Evolutionary conservation across 257 asterid species (phyloP).

Genomic region (Ehretia macrophylla): DNA sequence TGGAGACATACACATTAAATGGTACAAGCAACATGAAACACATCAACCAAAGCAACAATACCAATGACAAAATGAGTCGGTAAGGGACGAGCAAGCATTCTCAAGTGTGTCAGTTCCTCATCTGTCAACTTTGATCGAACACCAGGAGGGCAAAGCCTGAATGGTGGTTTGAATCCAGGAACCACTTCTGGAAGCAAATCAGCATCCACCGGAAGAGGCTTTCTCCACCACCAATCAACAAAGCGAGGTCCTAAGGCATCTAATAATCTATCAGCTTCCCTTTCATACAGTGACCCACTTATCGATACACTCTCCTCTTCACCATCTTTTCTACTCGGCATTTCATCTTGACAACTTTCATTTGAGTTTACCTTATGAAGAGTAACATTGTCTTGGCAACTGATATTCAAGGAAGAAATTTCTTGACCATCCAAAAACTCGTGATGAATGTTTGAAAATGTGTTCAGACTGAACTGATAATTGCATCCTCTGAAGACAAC

Average conservation of each 20-base stretch:
- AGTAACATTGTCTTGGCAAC: constrained; percentile 9
- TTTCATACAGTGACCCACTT: constrained; percentile 54
- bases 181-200: constrained; percentile 79
- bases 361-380: constrained; percentile 24
- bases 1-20: not conserved
- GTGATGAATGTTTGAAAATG: constrained; percentile 13
- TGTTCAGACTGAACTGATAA: constrained; percentile 23
- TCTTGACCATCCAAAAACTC: constrained; percentile 19
- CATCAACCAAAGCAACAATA: constrained; percentile 22
- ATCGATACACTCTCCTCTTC: constrained; percentile 28
- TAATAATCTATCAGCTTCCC: constrained; percentile 82
- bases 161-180: constrained; percentile 68
- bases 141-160: constrained; percentile 70
- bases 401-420: constrained; percentile 19
- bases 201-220: constrained; percentile 92
- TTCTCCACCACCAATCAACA: constrained; percentile 91
- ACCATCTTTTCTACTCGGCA: constrained; percentile 26
- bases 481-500: constrained; percentile 73
- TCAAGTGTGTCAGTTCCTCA: constrained; percentile 73
- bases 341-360: constrained; percentile 24
- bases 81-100: constrained; percentile 73
- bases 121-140: constrained; percentile 65
- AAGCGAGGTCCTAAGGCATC: constrained; percentile 91
- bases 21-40: not conserved
- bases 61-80: constrained; percentile 97